phyloP scores from a whole-genome alignment of 768 basidiomycete species.

The Hericium alpestre region DNA sequence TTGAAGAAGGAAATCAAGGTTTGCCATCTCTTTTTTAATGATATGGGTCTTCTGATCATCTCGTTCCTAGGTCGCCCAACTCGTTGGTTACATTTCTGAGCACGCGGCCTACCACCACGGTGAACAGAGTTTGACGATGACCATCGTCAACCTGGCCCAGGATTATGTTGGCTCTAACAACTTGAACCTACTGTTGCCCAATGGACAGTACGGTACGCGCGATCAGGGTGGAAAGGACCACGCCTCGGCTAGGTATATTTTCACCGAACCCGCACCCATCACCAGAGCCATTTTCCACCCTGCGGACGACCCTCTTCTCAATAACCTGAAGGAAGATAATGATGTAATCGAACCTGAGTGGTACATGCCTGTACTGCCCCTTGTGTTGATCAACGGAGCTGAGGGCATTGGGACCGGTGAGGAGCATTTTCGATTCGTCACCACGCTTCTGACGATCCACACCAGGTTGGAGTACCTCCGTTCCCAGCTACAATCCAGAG shows the following conservation, averaged over 20 bases:
- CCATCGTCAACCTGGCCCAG: conserved; percentile 91
- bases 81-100: conserved; percentile 91
- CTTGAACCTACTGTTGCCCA: conserved; percentile 75
- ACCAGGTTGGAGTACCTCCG: conserved; percentile 85
- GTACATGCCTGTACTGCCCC: conserved; percentile 83
- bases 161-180: conserved; percentile 95
- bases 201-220: conserved; percentile 94
- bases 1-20: conserved; percentile 89
- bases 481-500: conserved; percentile 86
- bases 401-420: conserved; percentile 95
- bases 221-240: conserved; percentile 91
- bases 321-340: conserved; percentile 79
- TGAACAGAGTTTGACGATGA: conserved; percentile 74
- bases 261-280: conserved; percentile 67
- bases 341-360: conserved; percentile 83
- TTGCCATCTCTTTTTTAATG: background rate
- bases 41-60: too few relatives aligned
- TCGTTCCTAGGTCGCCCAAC: conserved; percentile 66
- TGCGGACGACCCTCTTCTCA: conserved; percentile 78
- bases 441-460: background rate
- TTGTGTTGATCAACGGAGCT: conserved; percentile 86
- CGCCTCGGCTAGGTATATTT: conserved; percentile 93
- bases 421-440: background rate
- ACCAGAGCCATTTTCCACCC: conserved; percentile 73
- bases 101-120: conserved; percentile 96